Evolutionary conservation across 106 monocot species (phyloP).

Genomic region (Apostasia ramifera): DNA sequence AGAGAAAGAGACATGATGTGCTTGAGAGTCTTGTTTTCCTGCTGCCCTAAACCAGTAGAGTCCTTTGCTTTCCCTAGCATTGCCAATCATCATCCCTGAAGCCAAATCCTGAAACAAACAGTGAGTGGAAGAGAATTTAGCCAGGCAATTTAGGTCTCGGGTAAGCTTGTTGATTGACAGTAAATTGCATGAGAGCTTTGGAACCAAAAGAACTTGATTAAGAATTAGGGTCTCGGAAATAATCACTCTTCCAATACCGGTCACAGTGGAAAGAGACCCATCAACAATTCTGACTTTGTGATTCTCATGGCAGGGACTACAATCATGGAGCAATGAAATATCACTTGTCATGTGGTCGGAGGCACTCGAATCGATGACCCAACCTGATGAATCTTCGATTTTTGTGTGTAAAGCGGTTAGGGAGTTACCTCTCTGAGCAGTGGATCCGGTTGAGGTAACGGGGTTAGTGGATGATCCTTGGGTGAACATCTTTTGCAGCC

Average conservation of each 20-base stretch:
- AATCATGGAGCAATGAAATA: background rate
- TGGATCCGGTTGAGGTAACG: too few species aligned
- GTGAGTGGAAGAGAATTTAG: background rate
- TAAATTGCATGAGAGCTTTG: background rate
- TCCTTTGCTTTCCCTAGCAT: background rate
- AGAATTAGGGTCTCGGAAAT: background rate
- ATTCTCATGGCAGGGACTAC: background rate
- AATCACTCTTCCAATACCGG: background rate
- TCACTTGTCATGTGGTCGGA: background rate
- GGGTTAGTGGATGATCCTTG: too few species aligned
- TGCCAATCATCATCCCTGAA: background rate
- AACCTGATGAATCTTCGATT: too few species aligned
- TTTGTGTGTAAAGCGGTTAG: too few species aligned
- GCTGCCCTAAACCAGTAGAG: too few species aligned
- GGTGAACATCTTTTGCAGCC: too few species aligned
- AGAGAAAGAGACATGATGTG: too few species aligned
- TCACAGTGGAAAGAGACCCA: background rate
- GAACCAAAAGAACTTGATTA: background rate
- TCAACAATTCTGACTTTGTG: background rate
- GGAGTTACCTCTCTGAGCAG: too few species aligned
- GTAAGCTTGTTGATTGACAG: background rate
- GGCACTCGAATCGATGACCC: background rate
- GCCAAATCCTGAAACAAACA: background rate
- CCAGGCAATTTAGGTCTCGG: background rate
- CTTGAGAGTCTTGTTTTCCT: too few species aligned